A percentile compares a stretch with the other conserved stretches of the same genome.
Conservation (phyloP, 129 eudicot species). For the Ambrosia artemisiifolia region DNA sequence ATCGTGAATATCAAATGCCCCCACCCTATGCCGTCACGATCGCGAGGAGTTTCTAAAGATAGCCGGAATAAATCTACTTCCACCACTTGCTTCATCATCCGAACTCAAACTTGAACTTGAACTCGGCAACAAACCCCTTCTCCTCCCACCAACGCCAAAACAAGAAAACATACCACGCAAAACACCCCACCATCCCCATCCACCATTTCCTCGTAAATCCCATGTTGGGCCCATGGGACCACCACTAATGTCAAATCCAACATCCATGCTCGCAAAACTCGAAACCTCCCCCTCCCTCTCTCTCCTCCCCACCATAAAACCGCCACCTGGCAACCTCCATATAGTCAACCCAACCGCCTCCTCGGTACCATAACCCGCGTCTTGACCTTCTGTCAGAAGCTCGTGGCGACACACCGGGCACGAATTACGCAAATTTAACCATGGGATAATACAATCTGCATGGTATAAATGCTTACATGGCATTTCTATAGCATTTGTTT, state of each 20-base stretch:
- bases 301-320: constrained; percentile 96
- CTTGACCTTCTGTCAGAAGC: constrained; percentile 50
- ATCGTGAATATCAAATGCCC: constrained; percentile 45
- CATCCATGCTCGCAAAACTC: constrained; percentile 79
- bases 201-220: constrained; percentile 57
- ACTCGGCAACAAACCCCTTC: constrained; percentile 39
- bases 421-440: constrained; percentile 81
- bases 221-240: constrained; percentile 61
- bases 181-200: constrained; percentile 40
- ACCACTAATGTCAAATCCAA: constrained; percentile 54
- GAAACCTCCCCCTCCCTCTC: constrained; percentile 82
- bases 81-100: constrained; percentile 48
- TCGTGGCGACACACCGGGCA: constrained; percentile 97
- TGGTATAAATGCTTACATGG: constrained; percentile 94
- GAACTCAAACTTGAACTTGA: constrained; percentile 52
- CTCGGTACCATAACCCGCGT: constrained; percentile 19
- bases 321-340: constrained; percentile 97
- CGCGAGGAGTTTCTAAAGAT: constrained; percentile 46
- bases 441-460: constrained; percentile 79
- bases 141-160: constrained; percentile 46
- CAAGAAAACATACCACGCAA: constrained; percentile 61
- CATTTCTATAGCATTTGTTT: constrained; percentile 65
- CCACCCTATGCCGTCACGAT: constrained; percentile 47
- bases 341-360: constrained; percentile 71
- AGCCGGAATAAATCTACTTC: constrained; percentile 51